phyloP scores from a whole-genome alignment of 139 green algal species.

The Mychonastes homosphaera region DNA sequence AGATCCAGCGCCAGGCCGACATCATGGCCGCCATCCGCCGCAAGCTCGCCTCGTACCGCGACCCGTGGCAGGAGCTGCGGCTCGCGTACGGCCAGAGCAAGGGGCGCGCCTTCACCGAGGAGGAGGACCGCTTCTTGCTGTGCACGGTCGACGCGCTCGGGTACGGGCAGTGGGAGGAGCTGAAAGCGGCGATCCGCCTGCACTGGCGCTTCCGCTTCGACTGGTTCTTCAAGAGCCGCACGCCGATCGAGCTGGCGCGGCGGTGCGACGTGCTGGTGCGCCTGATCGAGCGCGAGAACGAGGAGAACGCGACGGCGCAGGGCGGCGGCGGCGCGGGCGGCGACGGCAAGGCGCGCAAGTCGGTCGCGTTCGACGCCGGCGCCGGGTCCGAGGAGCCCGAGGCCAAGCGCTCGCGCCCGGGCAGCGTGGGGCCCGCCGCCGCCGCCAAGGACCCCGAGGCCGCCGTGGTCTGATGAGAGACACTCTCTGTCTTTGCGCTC shows the following conservation, averaged over 20 bases:
- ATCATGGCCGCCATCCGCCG: slow-evolving; percentile 78
- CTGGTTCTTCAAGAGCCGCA: slow-evolving; percentile 99
- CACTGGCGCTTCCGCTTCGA: slow-evolving; percentile 96
- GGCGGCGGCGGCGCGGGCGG: too few relatives aligned
- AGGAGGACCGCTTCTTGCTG: slow-evolving; percentile 97
- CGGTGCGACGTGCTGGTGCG: slow-evolving; percentile 91
- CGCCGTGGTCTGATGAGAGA: too few relatives aligned
- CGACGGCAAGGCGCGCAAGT: too few relatives aligned
- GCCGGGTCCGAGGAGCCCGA: too few relatives aligned
- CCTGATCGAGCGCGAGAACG: slow-evolving; percentile 94
- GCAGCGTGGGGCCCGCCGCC: too few relatives aligned
- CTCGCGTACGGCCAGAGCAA: slow-evolving; percentile 91
- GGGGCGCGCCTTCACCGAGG: slow-evolving; percentile 96
- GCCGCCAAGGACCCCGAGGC: too few relatives aligned
- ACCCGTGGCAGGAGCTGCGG: slow-evolving; percentile 84
- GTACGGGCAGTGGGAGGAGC: slow-evolving; percentile 95
- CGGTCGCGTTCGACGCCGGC: too few relatives aligned
- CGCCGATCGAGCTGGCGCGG: slow-evolving; percentile 50
- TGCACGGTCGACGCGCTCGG: slow-evolving; percentile 94
- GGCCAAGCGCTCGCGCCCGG: too few relatives aligned
- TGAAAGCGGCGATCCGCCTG: slow-evolving; percentile 89
- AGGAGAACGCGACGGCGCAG: slow-evolving; percentile 24
- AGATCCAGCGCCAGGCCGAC: slow-evolving; percentile 78
- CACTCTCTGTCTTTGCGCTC: too few relatives aligned
- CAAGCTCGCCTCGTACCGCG: slow-evolving; percentile 91